These are phyloP conservation scores for Cucumis melo DNA, from an alignment of 306 rosid species.

Conservation along the genomic window DNA sequence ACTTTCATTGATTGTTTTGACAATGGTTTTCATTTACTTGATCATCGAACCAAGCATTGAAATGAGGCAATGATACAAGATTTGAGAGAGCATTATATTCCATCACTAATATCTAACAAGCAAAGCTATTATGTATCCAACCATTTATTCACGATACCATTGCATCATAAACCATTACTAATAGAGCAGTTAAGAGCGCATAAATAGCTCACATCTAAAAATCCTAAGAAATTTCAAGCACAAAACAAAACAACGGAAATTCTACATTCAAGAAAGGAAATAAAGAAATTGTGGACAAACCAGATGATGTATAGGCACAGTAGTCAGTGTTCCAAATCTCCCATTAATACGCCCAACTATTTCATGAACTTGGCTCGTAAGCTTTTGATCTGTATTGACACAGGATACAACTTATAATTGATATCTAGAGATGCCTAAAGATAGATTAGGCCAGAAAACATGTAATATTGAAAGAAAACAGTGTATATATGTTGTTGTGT, in stretches of 20 bases:
- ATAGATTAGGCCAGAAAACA: not conserved
- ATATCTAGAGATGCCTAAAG: not conserved
- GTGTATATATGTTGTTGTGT: not conserved
- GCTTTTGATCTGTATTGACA: constrained; percentile 70
- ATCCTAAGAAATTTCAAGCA: not conserved
- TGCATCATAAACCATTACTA: not conserved
- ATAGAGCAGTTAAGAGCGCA: not conserved
- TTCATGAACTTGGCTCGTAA: constrained; percentile 94
- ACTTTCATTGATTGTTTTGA: not conserved
- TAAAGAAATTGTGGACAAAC: constrained; percentile 22
- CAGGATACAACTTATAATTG: constrained; percentile 11
- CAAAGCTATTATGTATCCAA: not conserved
- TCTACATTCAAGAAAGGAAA: not conserved
- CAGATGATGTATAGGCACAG: constrained; percentile 94
- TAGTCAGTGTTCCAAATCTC: constrained; percentile 58
- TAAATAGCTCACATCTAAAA: not conserved
- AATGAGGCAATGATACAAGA: not conserved
- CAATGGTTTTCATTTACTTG: not conserved
- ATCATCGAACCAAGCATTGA: not conserved
- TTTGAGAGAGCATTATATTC: not conserved
- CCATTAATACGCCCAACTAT: constrained; percentile 92
- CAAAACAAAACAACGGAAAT: not conserved
- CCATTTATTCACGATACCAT: not conserved
- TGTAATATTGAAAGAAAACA: not conserved
- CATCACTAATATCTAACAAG: not conserved